phyloP scores from a whole-genome alignment of 768 basidiomycete genomes.

The Asterophora lycoperdoides region DNA sequence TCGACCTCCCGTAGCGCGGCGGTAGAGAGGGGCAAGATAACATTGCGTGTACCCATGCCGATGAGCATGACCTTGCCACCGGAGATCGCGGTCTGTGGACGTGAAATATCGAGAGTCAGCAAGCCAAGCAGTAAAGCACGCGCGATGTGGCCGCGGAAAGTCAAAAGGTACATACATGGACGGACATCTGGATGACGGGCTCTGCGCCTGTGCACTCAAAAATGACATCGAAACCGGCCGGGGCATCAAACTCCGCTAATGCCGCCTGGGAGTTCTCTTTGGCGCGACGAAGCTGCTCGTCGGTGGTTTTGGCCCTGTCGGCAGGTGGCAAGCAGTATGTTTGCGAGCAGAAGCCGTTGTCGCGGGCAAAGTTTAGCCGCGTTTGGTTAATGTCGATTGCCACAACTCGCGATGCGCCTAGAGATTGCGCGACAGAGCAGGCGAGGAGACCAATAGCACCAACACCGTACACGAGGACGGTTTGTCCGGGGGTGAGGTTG shows the following conservation, averaged over 20 bases:
- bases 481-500: constrained; percentile 45
- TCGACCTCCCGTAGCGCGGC: constrained; percentile 90
- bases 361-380: constrained; percentile 74
- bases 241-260: constrained; percentile 51
- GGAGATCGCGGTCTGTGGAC: constrained; percentile 64
- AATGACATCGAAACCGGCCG: constrained; percentile 86
- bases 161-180: constrained; percentile 62
- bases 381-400: constrained; percentile 83
- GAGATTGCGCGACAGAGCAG: constrained; percentile 69
- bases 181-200: constrained; percentile 84
- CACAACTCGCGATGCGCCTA: constrained; percentile 68
- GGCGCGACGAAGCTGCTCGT: constrained; percentile 57
- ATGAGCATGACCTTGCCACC: constrained; percentile 92
- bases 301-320: constrained; percentile 46
- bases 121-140: constrained; percentile 6
- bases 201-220: constrained; percentile 97
- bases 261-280: constrained; percentile 51
- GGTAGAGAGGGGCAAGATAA: constrained; percentile 75
- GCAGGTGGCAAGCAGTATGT: constrained; percentile 58
- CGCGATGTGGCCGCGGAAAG: no score
- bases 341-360: constrained; percentile 71
- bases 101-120: constrained; percentile 12
- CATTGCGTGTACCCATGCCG: constrained; percentile 90
- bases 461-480: constrained; percentile 85
- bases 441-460: constrained; percentile 93